Base-by-base conservation (phyloP, 331 rosid genomes). In the Quercus tomentella region DNA sequence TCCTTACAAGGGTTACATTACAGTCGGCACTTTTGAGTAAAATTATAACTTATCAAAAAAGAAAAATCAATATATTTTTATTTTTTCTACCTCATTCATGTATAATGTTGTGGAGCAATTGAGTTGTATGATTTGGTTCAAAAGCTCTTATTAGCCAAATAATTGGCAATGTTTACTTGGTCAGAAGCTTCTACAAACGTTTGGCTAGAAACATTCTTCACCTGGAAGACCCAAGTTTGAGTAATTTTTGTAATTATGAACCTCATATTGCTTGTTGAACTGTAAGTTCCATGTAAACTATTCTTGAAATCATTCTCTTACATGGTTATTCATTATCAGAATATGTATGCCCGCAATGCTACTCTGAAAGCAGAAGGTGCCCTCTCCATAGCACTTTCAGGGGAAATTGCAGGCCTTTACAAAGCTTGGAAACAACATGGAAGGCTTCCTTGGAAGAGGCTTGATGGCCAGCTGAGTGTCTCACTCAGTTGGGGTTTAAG, bases 351-450 rank as follows among this genome's bases (percentile, higher is more conserved):
- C 57, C 87, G 84, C 16, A 89, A 87, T 60, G 58, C 85, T 43
- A 79, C 85, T 75, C 73, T 86, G 56, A 92, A 94, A 84, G 82
- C 35, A 26, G 83, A 17, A 61, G 97, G 98, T 4, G 83, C 84
- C 54, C 92, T 94, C 62, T 87, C 98, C 1, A 56, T 92, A 21
- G 97, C 84, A 49, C 88, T 91, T 66, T 97, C 97, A 2, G 95
- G 94, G 60, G 90, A 91, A 72, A 87, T 94, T 12, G 96, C 97
- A 5, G 97, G 97, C 18, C 98, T 94, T 75, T 83, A 84, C 76
- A 31, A 73, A 70, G 95, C 79, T 26, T 94, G 97, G 95, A 85
- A 84, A 75, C 90, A 85, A 56, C 62, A 91, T 31, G 97, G 97
- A 67, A 89, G 72, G 88, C 93, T 91, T 71, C 89, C 91, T 66